Evolutionary conservation across 2,329 filamentous ascomycete genomes (phyloP).

Genomic region (Penicillium fuscoglaucum): DNA sequence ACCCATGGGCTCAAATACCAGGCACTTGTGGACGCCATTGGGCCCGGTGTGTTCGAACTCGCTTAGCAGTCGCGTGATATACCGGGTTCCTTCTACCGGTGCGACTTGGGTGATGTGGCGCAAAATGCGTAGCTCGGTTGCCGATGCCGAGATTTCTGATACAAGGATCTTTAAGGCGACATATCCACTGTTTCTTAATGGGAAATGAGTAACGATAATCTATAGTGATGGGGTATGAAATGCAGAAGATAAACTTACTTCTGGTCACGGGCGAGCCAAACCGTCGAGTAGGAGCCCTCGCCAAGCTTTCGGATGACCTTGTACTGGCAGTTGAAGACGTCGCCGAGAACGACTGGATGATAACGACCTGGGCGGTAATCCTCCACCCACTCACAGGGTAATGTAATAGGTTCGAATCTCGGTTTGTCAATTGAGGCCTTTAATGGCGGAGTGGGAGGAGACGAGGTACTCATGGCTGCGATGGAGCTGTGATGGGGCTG

Average conservation of each 20-base stretch:
- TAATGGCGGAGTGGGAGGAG: conserved; percentile 17
- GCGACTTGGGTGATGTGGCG: conserved; percentile 19
- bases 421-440: conserved; percentile 7
- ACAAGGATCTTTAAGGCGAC: conserved; percentile 36
- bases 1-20: conserved; percentile 35
- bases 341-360: conserved; percentile 46
- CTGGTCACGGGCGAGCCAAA: conserved; percentile 46
- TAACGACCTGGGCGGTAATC: conserved; percentile 45
- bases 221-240: conserved; percentile 10
- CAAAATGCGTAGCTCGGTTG: conserved; percentile 20
- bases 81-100: conserved; percentile 11
- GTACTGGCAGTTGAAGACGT: conserved; percentile 45
- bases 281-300: conserved; percentile 46
- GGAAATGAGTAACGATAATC: conserved; percentile 12
- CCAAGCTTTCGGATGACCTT: conserved; percentile 49
- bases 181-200: conserved; percentile 22
- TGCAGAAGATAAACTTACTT: conserved; percentile 23
- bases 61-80: conserved; percentile 25
- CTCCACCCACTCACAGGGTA: conserved; percentile 26
- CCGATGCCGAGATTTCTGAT: conserved; percentile 23
- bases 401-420: conserved; percentile 21
- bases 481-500: not conserved
- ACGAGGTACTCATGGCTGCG: conserved; percentile 13
- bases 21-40: conserved; percentile 35
- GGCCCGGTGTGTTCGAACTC: conserved; percentile 31